A percentile compares a stretch with the other conserved stretches of the same genome.
Evolutionary conservation across 345 rosid genomes (phyloP).

Genomic region (Hibiscus syriacus): DNA sequence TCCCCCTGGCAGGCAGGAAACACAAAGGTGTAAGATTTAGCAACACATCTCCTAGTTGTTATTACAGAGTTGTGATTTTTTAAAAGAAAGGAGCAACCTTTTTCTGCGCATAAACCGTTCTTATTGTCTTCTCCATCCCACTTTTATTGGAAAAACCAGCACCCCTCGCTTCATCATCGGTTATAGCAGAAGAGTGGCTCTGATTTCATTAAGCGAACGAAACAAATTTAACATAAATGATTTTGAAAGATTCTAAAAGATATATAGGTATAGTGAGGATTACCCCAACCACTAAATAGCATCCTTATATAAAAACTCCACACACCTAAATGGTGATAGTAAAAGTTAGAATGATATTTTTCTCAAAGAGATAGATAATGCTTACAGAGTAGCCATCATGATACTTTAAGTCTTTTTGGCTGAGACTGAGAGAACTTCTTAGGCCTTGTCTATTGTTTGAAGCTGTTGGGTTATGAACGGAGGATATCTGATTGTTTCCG

Average conservation of each 20-base stretch:
- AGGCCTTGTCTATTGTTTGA: conserved; percentile 44
- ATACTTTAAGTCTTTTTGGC: conserved; percentile 62
- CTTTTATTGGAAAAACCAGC: too few species aligned
- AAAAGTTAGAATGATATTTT: background rate
- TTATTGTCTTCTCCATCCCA: conserved; percentile 59
- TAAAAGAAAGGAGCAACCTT: conserved; percentile 43
- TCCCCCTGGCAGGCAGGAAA: conserved; percentile 28
- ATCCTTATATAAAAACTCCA: background rate
- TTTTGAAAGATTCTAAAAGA: conserved; percentile 5
- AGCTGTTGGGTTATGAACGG: conserved; percentile 29
- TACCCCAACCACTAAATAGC: conserved; percentile 8
- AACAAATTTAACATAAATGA: background rate
- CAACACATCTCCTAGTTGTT: background rate
- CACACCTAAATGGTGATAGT: background rate
- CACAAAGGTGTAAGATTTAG: conserved; percentile 12
- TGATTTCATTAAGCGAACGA: conserved; percentile 19
- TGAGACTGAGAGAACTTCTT: conserved; percentile 58
- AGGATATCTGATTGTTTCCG: conserved; percentile 30
- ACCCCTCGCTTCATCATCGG: too few species aligned
- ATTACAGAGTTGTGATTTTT: conserved; percentile 2
- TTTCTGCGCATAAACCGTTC: conserved; percentile 61
- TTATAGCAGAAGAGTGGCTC: conserved; percentile 85
- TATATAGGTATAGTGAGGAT: background rate
- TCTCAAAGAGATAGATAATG: conserved; percentile 7
- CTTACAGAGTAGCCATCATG: conserved; percentile 91